These are phyloP conservation scores for Chalciporus piperatus DNA, from an alignment of 768 basidiomycete genomes.

Conservation along the genomic window DNA sequence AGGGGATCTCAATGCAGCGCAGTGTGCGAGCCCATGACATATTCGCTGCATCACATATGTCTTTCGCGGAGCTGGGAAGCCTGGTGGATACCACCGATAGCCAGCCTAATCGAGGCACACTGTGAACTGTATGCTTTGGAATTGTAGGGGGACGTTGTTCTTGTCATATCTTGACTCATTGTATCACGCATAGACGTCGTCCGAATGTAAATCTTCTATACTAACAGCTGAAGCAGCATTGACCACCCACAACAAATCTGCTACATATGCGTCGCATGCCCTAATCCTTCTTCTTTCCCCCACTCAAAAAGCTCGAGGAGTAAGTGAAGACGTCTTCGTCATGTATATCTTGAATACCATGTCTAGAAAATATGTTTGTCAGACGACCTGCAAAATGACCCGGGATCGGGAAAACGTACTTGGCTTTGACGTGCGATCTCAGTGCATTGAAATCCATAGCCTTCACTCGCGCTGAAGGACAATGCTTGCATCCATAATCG, in stretches of 20 bases:
- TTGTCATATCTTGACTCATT: background rate
- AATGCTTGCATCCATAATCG: constrained; percentile 56
- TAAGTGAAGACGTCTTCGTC: constrained; percentile 54
- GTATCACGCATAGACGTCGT: background rate
- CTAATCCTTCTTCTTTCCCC: background rate
- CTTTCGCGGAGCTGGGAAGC: constrained; percentile 26
- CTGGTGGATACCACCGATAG: constrained; percentile 14
- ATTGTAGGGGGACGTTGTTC: too few relatives aligned
- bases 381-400: background rate
- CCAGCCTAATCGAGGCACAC: background rate
- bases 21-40: constrained; percentile 24
- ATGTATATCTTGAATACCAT: constrained; percentile 41
- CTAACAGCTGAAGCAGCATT: background rate
- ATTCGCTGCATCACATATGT: constrained; percentile 26
- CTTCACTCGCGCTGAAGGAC: constrained; percentile 27
- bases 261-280: background rate
- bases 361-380: constrained; percentile 36
- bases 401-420: constrained; percentile 38
- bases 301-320: background rate
- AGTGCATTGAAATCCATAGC: constrained; percentile 54
- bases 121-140: background rate
- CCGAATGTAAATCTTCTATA: background rate
- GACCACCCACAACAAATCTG: background rate
- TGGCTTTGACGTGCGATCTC: constrained; percentile 59
- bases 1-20: constrained; percentile 8